Conservation (phyloP, 345 rosid genomes). For the Gossypium stocksii region DNA sequence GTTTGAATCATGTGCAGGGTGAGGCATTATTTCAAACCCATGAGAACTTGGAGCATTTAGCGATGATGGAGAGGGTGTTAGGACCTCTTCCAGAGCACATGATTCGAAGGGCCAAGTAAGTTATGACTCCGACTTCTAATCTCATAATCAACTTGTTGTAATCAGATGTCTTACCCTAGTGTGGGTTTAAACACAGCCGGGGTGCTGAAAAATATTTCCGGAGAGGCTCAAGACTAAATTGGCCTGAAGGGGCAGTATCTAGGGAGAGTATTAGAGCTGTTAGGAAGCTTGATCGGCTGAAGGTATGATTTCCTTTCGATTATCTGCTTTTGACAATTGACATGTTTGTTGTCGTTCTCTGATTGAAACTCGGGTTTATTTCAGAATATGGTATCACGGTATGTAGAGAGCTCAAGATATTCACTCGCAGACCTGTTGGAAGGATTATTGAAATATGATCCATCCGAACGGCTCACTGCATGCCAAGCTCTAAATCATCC, state of each 20-base stretch:
- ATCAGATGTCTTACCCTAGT: not conserved
- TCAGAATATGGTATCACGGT: constrained; percentile 56
- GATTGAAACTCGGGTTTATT: not conserved
- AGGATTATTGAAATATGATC: constrained; percentile 61
- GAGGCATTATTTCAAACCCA: constrained; percentile 82
- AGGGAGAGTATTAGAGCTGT: constrained; percentile 83
- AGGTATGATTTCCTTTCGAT: constrained; percentile 29
- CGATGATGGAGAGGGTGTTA: constrained; percentile 28
- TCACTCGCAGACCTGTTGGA: constrained; percentile 48
- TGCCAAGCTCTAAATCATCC: constrained; percentile 65
- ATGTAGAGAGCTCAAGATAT: constrained; percentile 41
- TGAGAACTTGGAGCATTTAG: constrained; percentile 80
- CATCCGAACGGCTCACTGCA: constrained; percentile 70
- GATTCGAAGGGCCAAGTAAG: constrained; percentile 14
- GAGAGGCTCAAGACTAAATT: constrained; percentile 58
- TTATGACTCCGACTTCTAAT: not conserved
- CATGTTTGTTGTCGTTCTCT: not conserved
- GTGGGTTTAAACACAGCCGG: constrained; percentile 34
- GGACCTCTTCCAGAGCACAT: constrained; percentile 14
- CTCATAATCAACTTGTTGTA: not conserved
- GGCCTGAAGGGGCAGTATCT: constrained; percentile 88
- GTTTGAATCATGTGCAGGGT: constrained; percentile 37
- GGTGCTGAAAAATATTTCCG: constrained; percentile 62
- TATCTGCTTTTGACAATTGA: not conserved
- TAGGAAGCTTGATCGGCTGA: constrained; percentile 57